A percentile compares a stretch with the other conserved stretches of the same genome.
These are phyloP conservation scores for Trichophyton equinum DNA, from an alignment of 2,329 filamentous ascomycete species.

Conservation along the genomic window DNA sequence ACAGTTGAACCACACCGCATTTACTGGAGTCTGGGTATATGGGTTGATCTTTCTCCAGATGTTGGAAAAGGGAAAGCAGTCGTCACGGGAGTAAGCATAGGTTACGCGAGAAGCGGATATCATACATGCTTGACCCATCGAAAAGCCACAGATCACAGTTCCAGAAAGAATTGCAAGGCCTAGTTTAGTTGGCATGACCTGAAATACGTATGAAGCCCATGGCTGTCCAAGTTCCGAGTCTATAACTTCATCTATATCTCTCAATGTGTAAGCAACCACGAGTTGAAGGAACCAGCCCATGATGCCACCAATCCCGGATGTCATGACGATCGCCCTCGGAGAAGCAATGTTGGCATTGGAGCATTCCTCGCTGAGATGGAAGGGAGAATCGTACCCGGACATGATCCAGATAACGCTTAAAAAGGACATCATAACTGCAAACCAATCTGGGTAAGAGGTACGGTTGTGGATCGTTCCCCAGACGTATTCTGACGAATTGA, in stretches of 20 bases:
- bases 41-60: constrained; percentile 50
- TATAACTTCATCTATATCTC: constrained; percentile 48
- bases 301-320: constrained; percentile 51
- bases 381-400: constrained; percentile 55
- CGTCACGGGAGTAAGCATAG: constrained; percentile 61
- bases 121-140: constrained; percentile 63
- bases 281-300: constrained; percentile 64
- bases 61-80: constrained; percentile 51
- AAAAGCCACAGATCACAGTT: constrained; percentile 57
- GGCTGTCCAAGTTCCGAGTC: constrained; percentile 54
- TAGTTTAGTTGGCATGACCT: constrained; percentile 48
- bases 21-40: constrained; percentile 53
- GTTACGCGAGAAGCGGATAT: constrained; percentile 54
- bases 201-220: constrained; percentile 56
- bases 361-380: constrained; percentile 64
- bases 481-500: constrained; percentile 45
- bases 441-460: constrained; percentile 54
- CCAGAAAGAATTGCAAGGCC: constrained; percentile 51
- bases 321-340: constrained; percentile 59
- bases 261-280: constrained; percentile 59
- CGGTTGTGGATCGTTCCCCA: constrained; percentile 55
- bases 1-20: constrained; percentile 57
- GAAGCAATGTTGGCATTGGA: constrained; percentile 59
- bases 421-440: constrained; percentile 60
- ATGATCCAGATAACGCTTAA: constrained; percentile 59